phyloP scores from a whole-genome alignment of 495 filamentous ascomycete genomes.

The Talaromyces wortmannii region DNA sequence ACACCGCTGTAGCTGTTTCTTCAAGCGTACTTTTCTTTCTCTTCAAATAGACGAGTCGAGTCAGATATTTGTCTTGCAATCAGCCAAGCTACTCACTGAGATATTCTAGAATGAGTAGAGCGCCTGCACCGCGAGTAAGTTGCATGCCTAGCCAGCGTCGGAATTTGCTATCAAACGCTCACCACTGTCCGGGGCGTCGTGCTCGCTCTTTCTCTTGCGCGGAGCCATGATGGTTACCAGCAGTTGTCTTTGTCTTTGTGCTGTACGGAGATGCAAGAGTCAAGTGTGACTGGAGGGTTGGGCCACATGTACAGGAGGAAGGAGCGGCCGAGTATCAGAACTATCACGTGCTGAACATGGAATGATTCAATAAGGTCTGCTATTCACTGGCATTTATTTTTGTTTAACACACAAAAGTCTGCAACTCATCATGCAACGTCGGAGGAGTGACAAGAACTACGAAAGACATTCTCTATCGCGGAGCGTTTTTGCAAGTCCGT shows the following conservation, averaged over 20 bases:
- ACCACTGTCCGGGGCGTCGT: slow-evolving; percentile 33
- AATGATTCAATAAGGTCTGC: background rate
- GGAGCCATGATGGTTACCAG: slow-evolving; percentile 34
- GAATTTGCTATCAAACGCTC: slow-evolving; percentile 2
- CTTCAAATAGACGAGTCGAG: slow-evolving; percentile 15
- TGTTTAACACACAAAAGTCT: too few species aligned
- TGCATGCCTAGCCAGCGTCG: background rate
- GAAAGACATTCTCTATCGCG: too few species aligned
- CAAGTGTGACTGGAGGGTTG: background rate
- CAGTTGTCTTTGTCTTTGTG: background rate
- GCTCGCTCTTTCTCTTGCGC: slow-evolving; percentile 42
- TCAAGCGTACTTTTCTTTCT: slow-evolving; percentile 47
- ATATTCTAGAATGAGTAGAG: slow-evolving; percentile 45
- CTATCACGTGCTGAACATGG: background rate
- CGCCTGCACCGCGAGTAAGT: slow-evolving; percentile 3
- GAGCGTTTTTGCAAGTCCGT: too few species aligned
- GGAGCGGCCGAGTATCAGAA: background rate
- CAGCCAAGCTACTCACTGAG: slow-evolving; percentile 36
- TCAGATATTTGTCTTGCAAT: slow-evolving; percentile 1
- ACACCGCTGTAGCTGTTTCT: background rate
- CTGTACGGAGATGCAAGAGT: background rate
- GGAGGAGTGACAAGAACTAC: too few species aligned
- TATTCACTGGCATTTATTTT: background rate
- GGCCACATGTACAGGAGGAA: background rate
- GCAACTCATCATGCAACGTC: background rate